Evolutionary conservation across 257 asterid genomes (phyloP), one percentile per base, ranked within the genome.

Genomic region (Solanum tarapatanum): DNA sequence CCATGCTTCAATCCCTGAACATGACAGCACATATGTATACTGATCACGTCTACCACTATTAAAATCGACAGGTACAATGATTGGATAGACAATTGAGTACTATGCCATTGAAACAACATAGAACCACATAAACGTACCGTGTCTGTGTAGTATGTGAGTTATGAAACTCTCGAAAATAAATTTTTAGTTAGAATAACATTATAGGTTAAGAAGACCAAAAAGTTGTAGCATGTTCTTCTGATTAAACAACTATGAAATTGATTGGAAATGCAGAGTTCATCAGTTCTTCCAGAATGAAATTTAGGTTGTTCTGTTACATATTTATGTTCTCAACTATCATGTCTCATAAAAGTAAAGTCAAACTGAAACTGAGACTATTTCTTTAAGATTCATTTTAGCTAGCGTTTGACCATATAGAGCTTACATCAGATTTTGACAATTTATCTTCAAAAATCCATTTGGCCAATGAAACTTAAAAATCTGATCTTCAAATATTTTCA

Each of bases 1-100:
- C 95, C 30, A 94, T 94, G 96, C 96, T 95, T 17, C 93, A 90
- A 13, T 87, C 92, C 83, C 83, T 95, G 89, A 95, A 95, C 72
- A 92, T 95, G 97, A 95, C 96, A n/a, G 96, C 98, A n/a, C 97
- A 95, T 89, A 95, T 95, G 96, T 93, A 94, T 87, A 88, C 90
- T 5, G 94, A 94, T 91, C 96, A 95, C 88, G 82, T 84, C 21
- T 94, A 95, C 89, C 93, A 91, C 88, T 91, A 91, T 91, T 91
- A 90, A 90, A 58, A 69, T 39, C 58, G 28, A 33, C 48, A 9
- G 51, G 19, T 64, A 80, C 17, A 48, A 80, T 3, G 43, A 80
- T 7, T 45, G 23, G 69, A 48, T 6, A 32, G 41, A 30, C 68
- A 80, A 80, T 80, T 5, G 62, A 4, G 68, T 16, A 80, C 69